Evolutionary conservation across 1,284 basidiomycete species (phyloP).

Genomic region (Ceratobasidium sp.): DNA sequence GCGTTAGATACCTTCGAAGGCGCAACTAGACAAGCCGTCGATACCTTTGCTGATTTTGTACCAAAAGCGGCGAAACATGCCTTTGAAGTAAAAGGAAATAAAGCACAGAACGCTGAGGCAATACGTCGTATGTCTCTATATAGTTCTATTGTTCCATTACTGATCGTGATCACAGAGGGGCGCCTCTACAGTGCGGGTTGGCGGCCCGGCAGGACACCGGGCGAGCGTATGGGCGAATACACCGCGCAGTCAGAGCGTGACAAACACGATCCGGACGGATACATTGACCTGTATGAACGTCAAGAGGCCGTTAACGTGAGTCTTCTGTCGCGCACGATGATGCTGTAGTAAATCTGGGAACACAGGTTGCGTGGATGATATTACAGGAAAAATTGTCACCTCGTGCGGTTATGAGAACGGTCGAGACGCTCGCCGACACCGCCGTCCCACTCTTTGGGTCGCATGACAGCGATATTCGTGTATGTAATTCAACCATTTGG

Average conservation of each 20-base stretch:
- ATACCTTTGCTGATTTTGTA: not conserved
- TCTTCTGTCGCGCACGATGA: not conserved
- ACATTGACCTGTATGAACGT: not conserved
- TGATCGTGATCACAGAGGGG: not conserved
- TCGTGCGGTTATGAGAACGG: not conserved
- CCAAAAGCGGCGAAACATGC: not conserved
- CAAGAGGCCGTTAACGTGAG: conserved; percentile 4
- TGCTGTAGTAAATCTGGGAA: too few relatives aligned
- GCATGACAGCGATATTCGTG: conserved; percentile 2
- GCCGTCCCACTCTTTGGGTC: conserved; percentile 18
- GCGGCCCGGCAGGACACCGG: not conserved
- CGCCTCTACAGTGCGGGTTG: conserved; percentile 1
- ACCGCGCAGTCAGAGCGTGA: not conserved
- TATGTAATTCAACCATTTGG: not conserved
- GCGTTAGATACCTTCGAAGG: not conserved
- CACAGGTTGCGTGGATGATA: not conserved
- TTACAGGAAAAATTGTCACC: conserved; percentile 4
- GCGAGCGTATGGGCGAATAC: not conserved
- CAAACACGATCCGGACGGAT: not conserved
- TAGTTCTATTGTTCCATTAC: not conserved
- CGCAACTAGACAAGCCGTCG: not conserved
- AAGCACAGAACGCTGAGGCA: not conserved
- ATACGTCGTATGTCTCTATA: not conserved
- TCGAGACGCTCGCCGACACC: not conserved
- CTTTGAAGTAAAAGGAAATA: not conserved